phyloP scores from a whole-genome alignment of 139 green algal species.

The Dunaliella primolecta region DNA sequence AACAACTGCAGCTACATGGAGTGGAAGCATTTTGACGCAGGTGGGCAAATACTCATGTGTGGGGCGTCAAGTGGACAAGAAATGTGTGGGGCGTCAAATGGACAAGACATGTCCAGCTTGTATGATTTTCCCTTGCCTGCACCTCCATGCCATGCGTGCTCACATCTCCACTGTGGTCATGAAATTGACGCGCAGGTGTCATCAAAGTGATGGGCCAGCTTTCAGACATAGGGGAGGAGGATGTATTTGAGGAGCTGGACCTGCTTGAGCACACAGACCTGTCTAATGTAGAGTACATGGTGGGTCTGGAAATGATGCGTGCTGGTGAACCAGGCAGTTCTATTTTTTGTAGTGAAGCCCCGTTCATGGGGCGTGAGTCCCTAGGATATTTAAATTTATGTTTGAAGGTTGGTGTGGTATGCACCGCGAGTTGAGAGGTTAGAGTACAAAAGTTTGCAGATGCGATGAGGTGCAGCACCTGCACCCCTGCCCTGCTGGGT shows the following conservation, averaged over 20 bases:
- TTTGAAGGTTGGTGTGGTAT: no score
- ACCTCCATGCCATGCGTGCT: neutral
- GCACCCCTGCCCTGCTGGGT: no score
- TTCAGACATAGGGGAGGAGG: conserved; percentile 46
- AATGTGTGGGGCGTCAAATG: neutral
- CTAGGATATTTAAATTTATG: no score
- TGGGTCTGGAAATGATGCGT: no score
- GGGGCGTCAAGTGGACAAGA: neutral
- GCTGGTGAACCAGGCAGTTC: no score
- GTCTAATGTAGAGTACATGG: conserved; percentile 57
- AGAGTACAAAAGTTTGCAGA: no score
- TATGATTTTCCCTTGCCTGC: neutral
- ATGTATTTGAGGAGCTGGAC: conserved; percentile 59
- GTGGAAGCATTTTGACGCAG: conserved; percentile 62
- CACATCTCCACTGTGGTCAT: neutral
- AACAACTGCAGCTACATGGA: conserved; percentile 43
- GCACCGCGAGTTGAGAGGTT: no score
- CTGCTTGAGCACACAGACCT: conserved; percentile 47
- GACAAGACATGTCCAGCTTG: neutral
- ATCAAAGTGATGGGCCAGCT: conserved; percentile 57
- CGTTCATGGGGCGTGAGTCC: no score
- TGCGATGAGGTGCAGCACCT: no score
- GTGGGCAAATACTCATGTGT: conserved; percentile 59
- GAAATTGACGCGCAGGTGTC: neutral
- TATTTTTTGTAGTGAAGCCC: no score